These are phyloP conservation scores for Carallia brachiata DNA, from an alignment of 345 rosid species.

Conservation along the genomic window DNA sequence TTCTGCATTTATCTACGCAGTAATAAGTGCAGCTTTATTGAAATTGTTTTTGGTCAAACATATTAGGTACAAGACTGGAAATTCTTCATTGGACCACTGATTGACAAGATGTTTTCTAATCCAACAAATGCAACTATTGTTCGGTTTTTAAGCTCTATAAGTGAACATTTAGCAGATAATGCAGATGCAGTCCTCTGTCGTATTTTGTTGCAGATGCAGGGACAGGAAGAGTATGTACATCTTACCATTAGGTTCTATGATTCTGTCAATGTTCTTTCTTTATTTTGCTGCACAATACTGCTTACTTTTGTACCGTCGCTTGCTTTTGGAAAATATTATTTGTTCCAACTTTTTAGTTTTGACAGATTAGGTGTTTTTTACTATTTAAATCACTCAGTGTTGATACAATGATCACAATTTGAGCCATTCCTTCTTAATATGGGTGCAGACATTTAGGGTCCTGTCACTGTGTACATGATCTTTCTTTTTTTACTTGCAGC, in stretches of 20 bases:
- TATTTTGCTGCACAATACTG: background rate
- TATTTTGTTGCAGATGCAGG: constrained; percentile 56
- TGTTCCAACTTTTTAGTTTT: no score
- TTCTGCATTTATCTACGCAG: constrained; percentile 3
- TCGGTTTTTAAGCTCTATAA: constrained; percentile 68
- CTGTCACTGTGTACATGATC: no score
- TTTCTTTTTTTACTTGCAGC: no score
- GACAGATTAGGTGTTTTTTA: no score
- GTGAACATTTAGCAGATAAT: constrained; percentile 59
- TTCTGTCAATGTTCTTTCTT: background rate
- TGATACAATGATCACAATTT: no score
- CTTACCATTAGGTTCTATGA: background rate
- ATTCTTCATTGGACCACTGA: constrained; percentile 52
- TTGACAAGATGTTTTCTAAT: constrained; percentile 83
- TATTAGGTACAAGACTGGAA: constrained; percentile 76
- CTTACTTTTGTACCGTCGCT: background rate
- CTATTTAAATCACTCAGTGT: no score
- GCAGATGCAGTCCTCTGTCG: constrained; percentile 54
- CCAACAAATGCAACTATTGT: constrained; percentile 82
- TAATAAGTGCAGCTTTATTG: constrained; percentile 16
- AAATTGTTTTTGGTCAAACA: constrained; percentile 1
- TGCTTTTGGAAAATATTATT: no score
- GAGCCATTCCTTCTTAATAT: no score
- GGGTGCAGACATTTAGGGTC: no score
- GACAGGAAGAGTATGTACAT: constrained; percentile 53